Base-by-base conservation (phyloP, 2,329 filamentous ascomycete genomes). In the Pseudocercospora fijiensis region DNA sequence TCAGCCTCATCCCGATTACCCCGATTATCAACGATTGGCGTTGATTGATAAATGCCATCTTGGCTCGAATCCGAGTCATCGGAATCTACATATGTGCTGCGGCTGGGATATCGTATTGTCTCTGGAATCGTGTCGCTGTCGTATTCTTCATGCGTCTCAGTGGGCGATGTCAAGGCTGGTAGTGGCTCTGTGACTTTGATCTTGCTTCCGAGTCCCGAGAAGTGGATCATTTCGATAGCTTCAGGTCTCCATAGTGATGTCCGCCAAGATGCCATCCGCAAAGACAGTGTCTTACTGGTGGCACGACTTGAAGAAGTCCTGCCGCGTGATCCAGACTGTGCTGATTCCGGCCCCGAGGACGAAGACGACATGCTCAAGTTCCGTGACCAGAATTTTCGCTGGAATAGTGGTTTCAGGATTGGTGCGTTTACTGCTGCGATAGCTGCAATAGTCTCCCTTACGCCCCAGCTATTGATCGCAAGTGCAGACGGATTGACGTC, bases 401-500 rank as follows among this genome's bases (percentile, higher is more conserved):
- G 69, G 59, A 73, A 70, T 27, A 77, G 57, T 0, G 75, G 76
- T 7, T 71, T 67, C 3, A 78, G 65, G 20, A 77, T 74, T 8
- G 75, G 76, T 0, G 73, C 66, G 58, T 77, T 77, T 53, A 77
- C 75, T 3, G 76, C 73, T n/a, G 77, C 62, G 20, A 77, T 73
- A 16, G 73, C 75, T n/a, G 76, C 73, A 28, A 75, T 68, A 1
- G 75, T 77, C 60, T 78, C 77, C 52, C 77, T 69, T 1, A 76
- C 70, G 16, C 76, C 76, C 77, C 77, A 78, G n/a, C 71, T 65
- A 53, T 78, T 78, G 57, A 77, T 76, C 59, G 72, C 76, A 13
- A 74, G 65, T 1, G 73, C 74, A 1, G 70, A 73, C 0, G 75
- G 75, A 13, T 65, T 65, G 7, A 67, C 63, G 26, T 69, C 67